Evolutionary conservation across 2,329 filamentous ascomycete genomes (phyloP).

Genomic region (Cordyceps militaris): DNA sequence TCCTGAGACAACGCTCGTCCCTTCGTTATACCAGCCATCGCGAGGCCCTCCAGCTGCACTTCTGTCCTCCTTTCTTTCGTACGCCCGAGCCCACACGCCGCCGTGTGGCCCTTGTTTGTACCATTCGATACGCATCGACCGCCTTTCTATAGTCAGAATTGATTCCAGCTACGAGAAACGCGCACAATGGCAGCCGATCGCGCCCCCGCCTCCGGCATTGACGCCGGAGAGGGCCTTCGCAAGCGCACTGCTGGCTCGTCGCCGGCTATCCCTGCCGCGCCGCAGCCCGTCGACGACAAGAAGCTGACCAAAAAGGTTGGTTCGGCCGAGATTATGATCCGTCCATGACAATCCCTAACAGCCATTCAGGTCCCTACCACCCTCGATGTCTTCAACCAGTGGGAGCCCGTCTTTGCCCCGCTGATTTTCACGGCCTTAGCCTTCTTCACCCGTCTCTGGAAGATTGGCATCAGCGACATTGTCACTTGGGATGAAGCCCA

Average conservation of each 20-base stretch:
- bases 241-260: slow-evolving; percentile 41
- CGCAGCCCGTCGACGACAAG: slow-evolving; percentile 47
- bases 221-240: slow-evolving; percentile 49
- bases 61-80: slow-evolving; percentile 8
- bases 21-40: slow-evolving; percentile 23
- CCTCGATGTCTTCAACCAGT: slow-evolving; percentile 55
- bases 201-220: slow-evolving; percentile 53
- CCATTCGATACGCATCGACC: slow-evolving; percentile 6
- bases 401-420: slow-evolving; percentile 56
- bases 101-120: neutral
- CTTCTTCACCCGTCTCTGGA: slow-evolving; percentile 61
- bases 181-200: slow-evolving; percentile 46
- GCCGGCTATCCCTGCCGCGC: slow-evolving; percentile 29
- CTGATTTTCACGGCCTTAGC: slow-evolving; percentile 55
- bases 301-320: slow-evolving; percentile 50
- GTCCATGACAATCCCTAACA: neutral
- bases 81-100: neutral
- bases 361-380: slow-evolving; percentile 44
- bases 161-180: neutral
- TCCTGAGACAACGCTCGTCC: slow-evolving; percentile 31
- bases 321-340: neutral
- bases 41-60: slow-evolving; percentile 15
- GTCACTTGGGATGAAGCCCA: slow-evolving; percentile 64
- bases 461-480: slow-evolving; percentile 61
- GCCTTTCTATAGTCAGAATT: neutral